Percentiles rank a stretch among this genome's conserved stretches.
Evolutionary conservation across 2,329 filamentous ascomycete genomes (phyloP).

Genomic region (Aschersonia sp.): DNA sequence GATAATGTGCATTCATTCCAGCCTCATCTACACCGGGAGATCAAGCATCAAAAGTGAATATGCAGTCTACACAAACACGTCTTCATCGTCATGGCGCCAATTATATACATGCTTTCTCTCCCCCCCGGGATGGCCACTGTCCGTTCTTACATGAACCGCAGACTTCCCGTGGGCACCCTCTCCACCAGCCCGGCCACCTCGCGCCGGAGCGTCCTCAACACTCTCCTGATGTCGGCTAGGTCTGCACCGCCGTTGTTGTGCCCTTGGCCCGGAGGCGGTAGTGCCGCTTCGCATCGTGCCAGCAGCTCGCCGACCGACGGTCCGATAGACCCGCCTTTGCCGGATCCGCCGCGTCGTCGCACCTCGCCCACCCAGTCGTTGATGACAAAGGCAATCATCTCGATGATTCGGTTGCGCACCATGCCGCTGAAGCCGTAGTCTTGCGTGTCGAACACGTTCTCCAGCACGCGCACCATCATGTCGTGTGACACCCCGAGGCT

Average conservation of each 20-base stretch:
- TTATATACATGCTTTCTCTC: neutral
- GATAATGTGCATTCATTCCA: too few species aligned
- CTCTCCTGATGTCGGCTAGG: slow-evolving; percentile 25
- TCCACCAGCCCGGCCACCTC: slow-evolving; percentile 29
- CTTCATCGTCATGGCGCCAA: too few species aligned
- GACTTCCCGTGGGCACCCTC: slow-evolving; percentile 23
- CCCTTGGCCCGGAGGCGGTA: slow-evolving; percentile 23
- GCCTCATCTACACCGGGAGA: neutral
- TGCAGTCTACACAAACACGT: too few species aligned
- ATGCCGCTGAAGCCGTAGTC: slow-evolving; percentile 43
- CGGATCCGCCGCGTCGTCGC: slow-evolving; percentile 28
- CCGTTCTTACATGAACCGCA: slow-evolving; percentile 28
- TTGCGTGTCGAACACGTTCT: slow-evolving; percentile 42
- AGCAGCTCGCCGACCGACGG: slow-evolving; percentile 35
- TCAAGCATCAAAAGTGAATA: slow-evolving; percentile 3
- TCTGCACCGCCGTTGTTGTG: slow-evolving; percentile 31
- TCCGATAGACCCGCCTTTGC: slow-evolving; percentile 23
- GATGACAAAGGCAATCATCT: slow-evolving; percentile 37
- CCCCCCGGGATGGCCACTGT: neutral
- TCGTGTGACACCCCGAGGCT: slow-evolving; percentile 41
- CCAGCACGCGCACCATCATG: slow-evolving; percentile 39
- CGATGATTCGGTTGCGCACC: slow-evolving; percentile 33
- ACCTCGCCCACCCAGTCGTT: slow-evolving; percentile 34
- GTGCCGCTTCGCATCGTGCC: slow-evolving; percentile 30
- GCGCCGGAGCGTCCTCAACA: slow-evolving; percentile 26